These are phyloP conservation scores for Bretschneidera sinensis DNA, from an alignment of 345 rosid genomes.

Conservation along the genomic window DNA sequence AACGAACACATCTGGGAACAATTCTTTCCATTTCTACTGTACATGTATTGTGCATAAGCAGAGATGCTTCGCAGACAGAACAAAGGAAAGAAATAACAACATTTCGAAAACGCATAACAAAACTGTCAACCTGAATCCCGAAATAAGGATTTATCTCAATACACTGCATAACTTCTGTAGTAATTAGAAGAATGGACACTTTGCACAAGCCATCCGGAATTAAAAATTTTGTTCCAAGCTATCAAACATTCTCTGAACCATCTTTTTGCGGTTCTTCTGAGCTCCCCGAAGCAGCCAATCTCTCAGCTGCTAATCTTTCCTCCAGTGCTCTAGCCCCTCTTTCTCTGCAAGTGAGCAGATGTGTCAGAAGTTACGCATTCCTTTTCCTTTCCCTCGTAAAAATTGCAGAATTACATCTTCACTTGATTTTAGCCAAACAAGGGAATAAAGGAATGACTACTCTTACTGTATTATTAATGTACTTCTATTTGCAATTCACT, in stretches of 20 bases:
- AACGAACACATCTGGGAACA: neutral
- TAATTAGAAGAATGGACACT: neutral
- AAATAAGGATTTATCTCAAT: slow-evolving; percentile 17
- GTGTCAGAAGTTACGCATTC: neutral
- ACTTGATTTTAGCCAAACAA: neutral
- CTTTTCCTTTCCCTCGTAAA: neutral
- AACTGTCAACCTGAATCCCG: slow-evolving; percentile 23
- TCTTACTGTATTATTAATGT: too few species aligned
- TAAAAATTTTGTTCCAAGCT: neutral
- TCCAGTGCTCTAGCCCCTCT: slow-evolving; percentile 97
- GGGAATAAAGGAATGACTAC: too few species aligned
- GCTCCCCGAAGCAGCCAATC: slow-evolving; percentile 44
- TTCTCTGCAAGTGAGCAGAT: slow-evolving; percentile 55
- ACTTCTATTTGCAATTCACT: too few species aligned
- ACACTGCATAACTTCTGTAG: slow-evolving; percentile 21
- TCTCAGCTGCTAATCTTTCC: slow-evolving; percentile 94
- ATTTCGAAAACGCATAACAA: neutral
- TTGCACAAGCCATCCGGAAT: slow-evolving; percentile 1
- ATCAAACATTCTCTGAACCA: slow-evolving; percentile 60
- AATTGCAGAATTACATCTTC: neutral
- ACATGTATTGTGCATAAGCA: slow-evolving; percentile 3
- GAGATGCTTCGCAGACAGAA: slow-evolving; percentile 7
- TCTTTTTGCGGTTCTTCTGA: slow-evolving; percentile 52
- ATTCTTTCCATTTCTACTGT: slow-evolving; percentile 10
- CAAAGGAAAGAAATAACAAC: neutral